Conservation (phyloP, 345 rosid species). For the Hevea brasiliensis region DNA sequence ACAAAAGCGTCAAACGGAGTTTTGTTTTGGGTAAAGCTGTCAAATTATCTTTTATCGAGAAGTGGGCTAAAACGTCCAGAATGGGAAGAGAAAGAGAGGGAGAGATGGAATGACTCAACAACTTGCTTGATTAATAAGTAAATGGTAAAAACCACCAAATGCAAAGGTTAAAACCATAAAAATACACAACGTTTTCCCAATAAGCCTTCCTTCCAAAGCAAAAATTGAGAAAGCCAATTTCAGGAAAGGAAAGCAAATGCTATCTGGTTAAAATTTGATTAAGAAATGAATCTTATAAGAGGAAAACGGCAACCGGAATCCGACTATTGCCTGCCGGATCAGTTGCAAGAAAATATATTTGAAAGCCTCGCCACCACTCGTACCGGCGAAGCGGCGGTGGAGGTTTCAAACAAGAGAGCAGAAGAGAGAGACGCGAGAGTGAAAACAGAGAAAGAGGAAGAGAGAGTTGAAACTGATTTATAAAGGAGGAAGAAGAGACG, state of each 20-base stretch:
- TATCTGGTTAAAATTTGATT: not conserved
- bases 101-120: not conserved
- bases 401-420: not conserved
- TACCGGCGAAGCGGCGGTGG: conserved; percentile 15
- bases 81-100: not conserved
- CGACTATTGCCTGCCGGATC: not conserved
- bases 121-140: not conserved
- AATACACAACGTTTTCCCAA: not conserved
- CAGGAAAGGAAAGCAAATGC: not conserved
- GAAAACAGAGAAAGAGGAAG: not conserved
- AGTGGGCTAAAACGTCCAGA: conserved; percentile 21
- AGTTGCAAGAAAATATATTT: conserved; percentile 4
- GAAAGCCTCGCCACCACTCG: not conserved
- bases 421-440: not conserved
- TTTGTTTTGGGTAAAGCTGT: conserved; percentile 16
- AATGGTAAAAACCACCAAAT: not conserved
- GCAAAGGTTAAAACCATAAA: conserved; percentile 14
- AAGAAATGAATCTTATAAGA: conserved; percentile 14
- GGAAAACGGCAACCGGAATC: not conserved
- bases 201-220: not conserved
- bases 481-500: not conserved
- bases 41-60: conserved; percentile 10
- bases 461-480: not conserved
- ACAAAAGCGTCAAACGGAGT: conserved; percentile 30
- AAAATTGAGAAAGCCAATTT: not conserved